Percentiles rank a stretch among this genome's conserved stretches.
Conservation (phyloP, 2,329 filamentous ascomycete species). For the Botryotinia globosa region DNA sequence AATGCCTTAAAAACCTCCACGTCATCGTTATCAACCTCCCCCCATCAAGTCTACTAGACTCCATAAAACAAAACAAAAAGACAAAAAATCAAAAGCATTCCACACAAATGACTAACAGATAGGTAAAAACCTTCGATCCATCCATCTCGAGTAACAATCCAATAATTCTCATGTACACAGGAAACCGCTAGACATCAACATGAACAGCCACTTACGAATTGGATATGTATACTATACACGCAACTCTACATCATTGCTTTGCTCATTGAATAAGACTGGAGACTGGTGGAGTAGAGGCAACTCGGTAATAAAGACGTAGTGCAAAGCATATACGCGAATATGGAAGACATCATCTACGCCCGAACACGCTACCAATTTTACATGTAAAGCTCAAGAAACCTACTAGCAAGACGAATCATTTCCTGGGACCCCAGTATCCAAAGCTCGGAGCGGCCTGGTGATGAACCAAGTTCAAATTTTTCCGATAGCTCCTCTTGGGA, state of each 20-base stretch:
- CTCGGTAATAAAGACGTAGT: too few relatives aligned
- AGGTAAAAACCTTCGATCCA: slow-evolving; percentile 40
- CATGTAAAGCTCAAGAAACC: neutral
- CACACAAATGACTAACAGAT: slow-evolving; percentile 42
- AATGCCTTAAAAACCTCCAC: too few relatives aligned
- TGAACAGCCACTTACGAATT: too few relatives aligned
- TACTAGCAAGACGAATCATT: neutral
- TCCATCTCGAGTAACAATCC: too few relatives aligned
- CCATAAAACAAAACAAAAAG: neutral
- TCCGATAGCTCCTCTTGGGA: neutral
- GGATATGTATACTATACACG: neutral
- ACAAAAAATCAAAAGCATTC: slow-evolving; percentile 42
- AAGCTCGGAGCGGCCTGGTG: neutral
- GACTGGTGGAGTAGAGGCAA: neutral
- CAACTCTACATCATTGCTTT: neutral
- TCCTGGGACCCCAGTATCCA: fast-evolving
- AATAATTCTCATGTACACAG: too few relatives aligned
- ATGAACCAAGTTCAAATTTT: neutral
- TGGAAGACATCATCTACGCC: neutral
- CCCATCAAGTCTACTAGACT: neutral
- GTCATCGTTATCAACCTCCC: too few relatives aligned
- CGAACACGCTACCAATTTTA: neutral
- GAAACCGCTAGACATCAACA: neutral
- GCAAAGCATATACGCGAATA: too few relatives aligned
- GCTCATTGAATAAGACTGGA: fast-evolving